Conservation (phyloP, 1,284 basidiomycete genomes). For the Malassezia vespertilionis region DNA sequence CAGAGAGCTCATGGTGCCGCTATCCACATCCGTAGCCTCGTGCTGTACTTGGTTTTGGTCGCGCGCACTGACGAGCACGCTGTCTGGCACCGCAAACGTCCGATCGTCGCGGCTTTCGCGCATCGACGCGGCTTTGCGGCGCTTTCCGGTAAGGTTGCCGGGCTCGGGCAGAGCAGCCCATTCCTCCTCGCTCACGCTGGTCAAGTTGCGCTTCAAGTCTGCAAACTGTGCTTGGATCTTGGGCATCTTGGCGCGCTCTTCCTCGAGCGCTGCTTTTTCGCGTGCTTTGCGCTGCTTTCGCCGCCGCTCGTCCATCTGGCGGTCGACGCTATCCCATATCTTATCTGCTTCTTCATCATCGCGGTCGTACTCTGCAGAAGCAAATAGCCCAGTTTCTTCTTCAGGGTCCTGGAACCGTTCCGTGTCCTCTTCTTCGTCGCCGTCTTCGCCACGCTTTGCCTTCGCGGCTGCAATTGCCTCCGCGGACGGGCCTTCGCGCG, state of each 20-base stretch:
- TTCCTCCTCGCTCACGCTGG: slow-evolving; percentile 74
- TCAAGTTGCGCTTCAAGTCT: slow-evolving; percentile 80
- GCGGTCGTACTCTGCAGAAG: slow-evolving; percentile 86
- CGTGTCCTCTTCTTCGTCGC: slow-evolving; percentile 56
- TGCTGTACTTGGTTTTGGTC: slow-evolving; percentile 62
- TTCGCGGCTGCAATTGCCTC: slow-evolving; percentile 64
- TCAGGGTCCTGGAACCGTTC: slow-evolving; percentile 90
- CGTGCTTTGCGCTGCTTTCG: slow-evolving; percentile 68
- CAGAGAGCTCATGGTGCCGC: slow-evolving; percentile 75
- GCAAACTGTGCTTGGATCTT: slow-evolving; percentile 89
- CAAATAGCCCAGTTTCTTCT: slow-evolving; percentile 90
- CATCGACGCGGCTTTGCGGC: slow-evolving; percentile 68
- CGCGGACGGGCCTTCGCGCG: slow-evolving; percentile 80
- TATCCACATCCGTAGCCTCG: slow-evolving; percentile 61
- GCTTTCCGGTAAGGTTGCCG: slow-evolving; percentile 83
- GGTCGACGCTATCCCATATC: slow-evolving; percentile 83
- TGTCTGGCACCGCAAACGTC: slow-evolving; percentile 81
- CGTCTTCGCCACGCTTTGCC: slow-evolving; percentile 18
- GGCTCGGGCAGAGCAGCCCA: slow-evolving; percentile 94
- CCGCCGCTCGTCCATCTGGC: slow-evolving; percentile 76
- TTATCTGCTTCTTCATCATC: slow-evolving; percentile 95
- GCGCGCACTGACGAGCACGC: slow-evolving; percentile 55
- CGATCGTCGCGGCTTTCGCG: slow-evolving; percentile 53
- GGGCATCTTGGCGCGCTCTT: slow-evolving; percentile 65
- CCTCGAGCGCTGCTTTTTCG: slow-evolving; percentile 62